These are phyloP conservation scores for Malassezia nana DNA, from an alignment of 1,284 basidiomycete genomes.

Conservation along the genomic window DNA sequence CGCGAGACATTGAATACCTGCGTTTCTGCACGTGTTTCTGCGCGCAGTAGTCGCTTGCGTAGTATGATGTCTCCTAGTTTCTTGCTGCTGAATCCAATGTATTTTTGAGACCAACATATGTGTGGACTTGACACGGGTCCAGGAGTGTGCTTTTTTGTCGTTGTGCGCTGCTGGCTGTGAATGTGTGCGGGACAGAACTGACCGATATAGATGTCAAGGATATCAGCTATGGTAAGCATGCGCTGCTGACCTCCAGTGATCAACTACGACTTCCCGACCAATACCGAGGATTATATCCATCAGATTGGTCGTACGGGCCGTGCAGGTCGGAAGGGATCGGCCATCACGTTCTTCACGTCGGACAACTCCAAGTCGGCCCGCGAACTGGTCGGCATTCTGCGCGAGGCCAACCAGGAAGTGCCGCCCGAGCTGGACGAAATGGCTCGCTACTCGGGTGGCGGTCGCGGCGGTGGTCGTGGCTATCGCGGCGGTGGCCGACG, in stretches of 20 bases:
- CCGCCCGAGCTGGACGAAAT: constrained; percentile 87
- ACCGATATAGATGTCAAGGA: constrained; percentile 73
- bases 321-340: constrained; percentile 64
- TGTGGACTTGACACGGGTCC: not conserved
- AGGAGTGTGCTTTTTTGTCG: not conserved
- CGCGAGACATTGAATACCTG: constrained; percentile 1
- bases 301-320: constrained; percentile 72
- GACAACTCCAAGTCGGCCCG: constrained; percentile 86
- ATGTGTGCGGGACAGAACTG: not conserved
- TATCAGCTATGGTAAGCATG: constrained; percentile 72
- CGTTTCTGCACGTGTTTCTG: not conserved
- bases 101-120: not conserved
- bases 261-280: constrained; percentile 94
- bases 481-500: constrained; percentile 28
- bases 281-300: constrained; percentile 87
- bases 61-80: constrained; percentile 1
- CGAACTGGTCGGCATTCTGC: constrained; percentile 76
- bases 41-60: not conserved
- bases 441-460: constrained; percentile 61
- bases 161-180: not conserved
- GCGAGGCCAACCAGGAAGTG: constrained; percentile 77
- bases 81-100: constrained; percentile 1
- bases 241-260: constrained; percentile 24
- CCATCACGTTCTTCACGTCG: constrained; percentile 80
- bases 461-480: constrained; percentile 31